Percentiles rank a stretch among this genome's conserved stretches.
Evolutionary conservation across 2,329 filamentous ascomycete genomes (phyloP).

Genomic region (Orbilia ellipsospora): DNA sequence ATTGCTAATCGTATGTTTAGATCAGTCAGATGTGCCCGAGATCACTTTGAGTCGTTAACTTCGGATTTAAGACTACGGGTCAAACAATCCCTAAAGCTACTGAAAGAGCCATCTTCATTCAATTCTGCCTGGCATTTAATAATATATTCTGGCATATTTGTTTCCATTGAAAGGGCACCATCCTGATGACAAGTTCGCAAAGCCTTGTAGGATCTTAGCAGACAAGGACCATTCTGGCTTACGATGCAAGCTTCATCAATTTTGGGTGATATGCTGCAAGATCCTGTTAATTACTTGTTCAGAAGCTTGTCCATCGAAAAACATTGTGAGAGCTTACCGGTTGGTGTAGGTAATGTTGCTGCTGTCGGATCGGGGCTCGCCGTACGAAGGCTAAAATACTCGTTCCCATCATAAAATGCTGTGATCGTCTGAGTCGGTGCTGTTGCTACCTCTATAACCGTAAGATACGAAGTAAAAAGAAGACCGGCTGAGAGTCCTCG

Average conservation of each 20-base stretch:
- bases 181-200: slow-evolving; percentile 24
- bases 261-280: slow-evolving; percentile 31
- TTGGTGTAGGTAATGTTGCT: slow-evolving; percentile 32
- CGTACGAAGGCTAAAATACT: background rate
- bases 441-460: slow-evolving; percentile 11
- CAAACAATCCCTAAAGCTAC: slow-evolving; percentile 30
- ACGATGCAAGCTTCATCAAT: slow-evolving; percentile 30
- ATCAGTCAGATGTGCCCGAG: no score
- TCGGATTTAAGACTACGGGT: slow-evolving; percentile 1
- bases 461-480: slow-evolving; percentile 33
- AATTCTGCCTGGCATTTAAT: slow-evolving; percentile 31
- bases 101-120: slow-evolving; percentile 17
- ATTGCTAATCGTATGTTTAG: no score
- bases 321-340: slow-evolving; percentile 14
- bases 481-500: background rate
- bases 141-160: slow-evolving; percentile 34
- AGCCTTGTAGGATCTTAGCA: slow-evolving; percentile 19
- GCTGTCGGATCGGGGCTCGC: slow-evolving; percentile 11
- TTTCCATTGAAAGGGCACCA: slow-evolving; percentile 25
- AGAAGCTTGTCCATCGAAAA: background rate
- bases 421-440: slow-evolving; percentile 37
- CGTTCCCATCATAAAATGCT: slow-evolving; percentile 20
- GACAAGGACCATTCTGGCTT: slow-evolving; percentile 19
- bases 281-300: slow-evolving; percentile 12
- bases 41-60: background rate